Evolutionary conservation across 2,329 filamentous ascomycete genomes (phyloP), one percentile per base, ranked within the genome.

Genomic region (Bimuria novae-zelandiae): DNA sequence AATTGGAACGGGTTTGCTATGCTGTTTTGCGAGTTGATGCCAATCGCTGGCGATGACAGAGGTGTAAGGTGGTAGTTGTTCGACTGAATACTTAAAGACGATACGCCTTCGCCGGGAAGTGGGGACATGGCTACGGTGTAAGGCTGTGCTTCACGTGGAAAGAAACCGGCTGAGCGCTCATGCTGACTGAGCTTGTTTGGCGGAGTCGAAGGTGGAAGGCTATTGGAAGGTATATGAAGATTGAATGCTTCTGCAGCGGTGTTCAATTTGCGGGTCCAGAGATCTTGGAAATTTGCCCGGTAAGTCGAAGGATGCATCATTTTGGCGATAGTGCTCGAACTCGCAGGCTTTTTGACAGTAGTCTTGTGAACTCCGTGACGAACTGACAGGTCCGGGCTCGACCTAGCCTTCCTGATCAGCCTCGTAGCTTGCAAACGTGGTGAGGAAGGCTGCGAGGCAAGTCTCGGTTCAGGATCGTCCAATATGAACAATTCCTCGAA

Each of bases 231-330:
- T 57, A 75, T 68, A 42, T 79, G 77, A 37, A 83, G 69, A 55
- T 75, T 75, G 63, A 83, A 82, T 55, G 79, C 79, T 52, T 83
- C 71, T 19, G 70, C 60, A 49, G 68, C 61, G 29, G 62, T 56
- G 36, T 75, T 78, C 39, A 84, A 75, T 53, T 81, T 79, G 59
- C 81, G 77, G 33, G 77, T 74, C 82, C 83, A 85, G 68, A 67
- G 75, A 63, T 75, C 78, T 68, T 70, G 76, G 70, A 74, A 78
- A 54, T 72, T 72, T 19, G 71, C 60, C 11, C 72, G 72, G 58
- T 75, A 76, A 51, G 79, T 76, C 19, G 79, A 78, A 35, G 82
- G 77, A 61, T 77, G 81, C 77, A 82, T 82, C 77, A 84, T 80
- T 62, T 79, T 83, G 37, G 79, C 39, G 14, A 75, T 21, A 74